Base-by-base conservation (phyloP, 192 early-diverging fungal species). In the Entophlyctis luteolus region DNA sequence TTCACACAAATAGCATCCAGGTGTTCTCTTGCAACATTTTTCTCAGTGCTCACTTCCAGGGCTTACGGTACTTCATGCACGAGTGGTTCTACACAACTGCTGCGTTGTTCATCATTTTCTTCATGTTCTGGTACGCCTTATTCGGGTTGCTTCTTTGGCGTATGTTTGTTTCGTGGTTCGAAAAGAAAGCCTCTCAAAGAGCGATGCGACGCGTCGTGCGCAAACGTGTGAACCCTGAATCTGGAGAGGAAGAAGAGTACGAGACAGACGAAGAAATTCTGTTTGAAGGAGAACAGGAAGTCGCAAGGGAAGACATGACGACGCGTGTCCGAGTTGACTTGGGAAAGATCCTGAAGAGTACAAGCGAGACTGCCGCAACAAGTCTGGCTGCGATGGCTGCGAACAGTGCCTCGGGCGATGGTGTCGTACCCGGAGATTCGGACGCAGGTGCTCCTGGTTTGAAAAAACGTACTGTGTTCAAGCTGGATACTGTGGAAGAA, bases 21-120 rank as follows among this genome's bases (percentile, higher is more conserved):
- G 74, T 83, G 3, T 88, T 89, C 58, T 48, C 39, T 2, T 77
- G 78, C 8, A 29, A 62, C 3, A 50, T 87, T 8, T 65, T 67
- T 20, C 72, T 86, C 35, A 73, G 79, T 2, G 84, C 84, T 1
- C 79, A 85, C 70, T 90, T 88, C 70, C 79, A 84, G 32, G 87
- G 87, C 3, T 74, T 88, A 1, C 74, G 86, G n/a, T 88, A 85
- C 75, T 88, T 84, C 73, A 88, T 90, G 89, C 85, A 86, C 74
- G 83, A 90, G 68, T 90, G 87, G 86, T 70, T 80, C 49, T 12
- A 79, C 32, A 82, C 85, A 8, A 88, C 86, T 0, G 86, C 77
- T 1, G 45, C 76, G 5, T 55, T 84, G 18, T 90, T 90, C 68
- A 70, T 88, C 6, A 48, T 75, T 1, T 36, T 71, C 14, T 79